Conservation (phyloP, 1,284 basidiomycete genomes). For the Blastosporella zonata region DNA sequence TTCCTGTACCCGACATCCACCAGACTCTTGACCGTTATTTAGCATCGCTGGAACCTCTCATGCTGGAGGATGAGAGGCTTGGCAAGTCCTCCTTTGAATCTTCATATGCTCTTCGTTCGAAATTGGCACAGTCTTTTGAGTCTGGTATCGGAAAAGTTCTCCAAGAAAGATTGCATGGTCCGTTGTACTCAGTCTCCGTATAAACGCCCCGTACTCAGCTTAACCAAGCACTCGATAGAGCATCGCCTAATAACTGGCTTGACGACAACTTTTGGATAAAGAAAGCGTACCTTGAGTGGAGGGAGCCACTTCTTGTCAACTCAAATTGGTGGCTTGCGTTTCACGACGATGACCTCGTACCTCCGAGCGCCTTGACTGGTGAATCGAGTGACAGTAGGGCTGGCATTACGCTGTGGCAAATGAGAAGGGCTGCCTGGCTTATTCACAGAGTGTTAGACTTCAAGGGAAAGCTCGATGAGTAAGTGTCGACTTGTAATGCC, state of each 20-base stretch:
- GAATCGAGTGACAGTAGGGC: constrained; percentile 34
- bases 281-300: constrained; percentile 89
- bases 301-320: constrained; percentile 84
- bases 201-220: constrained; percentile 15
- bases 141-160: constrained; percentile 67
- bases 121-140: constrained; percentile 75
- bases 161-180: constrained; percentile 82
- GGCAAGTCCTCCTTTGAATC: constrained; percentile 52
- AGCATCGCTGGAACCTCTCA: constrained; percentile 75
- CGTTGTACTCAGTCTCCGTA: constrained; percentile 25
- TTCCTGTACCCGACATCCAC: constrained; percentile 84
- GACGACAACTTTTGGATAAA: constrained; percentile 94
- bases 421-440: constrained; percentile 85
- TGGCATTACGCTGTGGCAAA: constrained; percentile 78
- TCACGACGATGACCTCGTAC: constrained; percentile 56
- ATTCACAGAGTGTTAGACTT: constrained; percentile 77
- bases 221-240: constrained; percentile 73
- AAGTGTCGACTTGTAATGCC: constrained; percentile 22
- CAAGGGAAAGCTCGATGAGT: constrained; percentile 69
- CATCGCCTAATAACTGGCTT: constrained; percentile 91
- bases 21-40: constrained; percentile 81
- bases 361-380: constrained; percentile 39
- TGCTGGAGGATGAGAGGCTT: constrained; percentile 70
- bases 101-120: constrained; percentile 58
- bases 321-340: constrained; percentile 99